Conservation (phyloP, 352 stramenopile species). For the Pythium vanterpoolii region DNA sequence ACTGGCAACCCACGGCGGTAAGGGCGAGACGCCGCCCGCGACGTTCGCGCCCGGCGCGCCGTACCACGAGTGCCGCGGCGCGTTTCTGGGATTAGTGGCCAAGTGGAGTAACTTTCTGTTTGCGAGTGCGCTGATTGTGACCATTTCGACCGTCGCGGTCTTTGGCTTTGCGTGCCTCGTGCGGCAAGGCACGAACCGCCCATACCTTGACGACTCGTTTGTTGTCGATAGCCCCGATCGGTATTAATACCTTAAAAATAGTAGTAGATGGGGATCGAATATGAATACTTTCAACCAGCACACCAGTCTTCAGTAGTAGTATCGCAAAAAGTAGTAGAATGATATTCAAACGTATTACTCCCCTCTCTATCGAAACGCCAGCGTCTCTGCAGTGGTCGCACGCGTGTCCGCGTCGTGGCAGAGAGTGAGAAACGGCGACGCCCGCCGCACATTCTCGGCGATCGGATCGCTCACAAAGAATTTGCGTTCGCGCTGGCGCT, state of each 20-base stretch:
- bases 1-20: constrained; percentile 21
- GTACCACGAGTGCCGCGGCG: constrained; percentile 61
- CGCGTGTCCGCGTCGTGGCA: constrained; percentile 30
- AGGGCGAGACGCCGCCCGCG: constrained; percentile 20
- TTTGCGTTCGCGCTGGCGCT: constrained; percentile 49
- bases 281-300: too few relatives aligned
- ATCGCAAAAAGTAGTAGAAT: too few relatives aligned
- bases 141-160: constrained; percentile 42
- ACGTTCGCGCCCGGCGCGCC: constrained; percentile 42
- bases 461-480: constrained; percentile 74
- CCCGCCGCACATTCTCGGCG: constrained; percentile 19
- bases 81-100: constrained; percentile 60
- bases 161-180: constrained; percentile 60
- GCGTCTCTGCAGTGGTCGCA: neutral
- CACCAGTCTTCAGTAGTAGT: too few relatives aligned
- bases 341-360: neutral
- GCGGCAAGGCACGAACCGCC: constrained; percentile 27
- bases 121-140: constrained; percentile 48
- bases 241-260: neutral
- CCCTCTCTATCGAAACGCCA: constrained; percentile 30
- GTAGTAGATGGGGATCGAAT: neutral
- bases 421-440: constrained; percentile 36
- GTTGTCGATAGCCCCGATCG: constrained; percentile 21
- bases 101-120: constrained; percentile 71
- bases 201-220: constrained; percentile 24